A percentile compares a stretch with the other conserved stretches of the same genome.
Evolutionary conservation across 1,139 yeast genomes (phyloP).

Genomic region (Geotrichum armillariae): DNA sequence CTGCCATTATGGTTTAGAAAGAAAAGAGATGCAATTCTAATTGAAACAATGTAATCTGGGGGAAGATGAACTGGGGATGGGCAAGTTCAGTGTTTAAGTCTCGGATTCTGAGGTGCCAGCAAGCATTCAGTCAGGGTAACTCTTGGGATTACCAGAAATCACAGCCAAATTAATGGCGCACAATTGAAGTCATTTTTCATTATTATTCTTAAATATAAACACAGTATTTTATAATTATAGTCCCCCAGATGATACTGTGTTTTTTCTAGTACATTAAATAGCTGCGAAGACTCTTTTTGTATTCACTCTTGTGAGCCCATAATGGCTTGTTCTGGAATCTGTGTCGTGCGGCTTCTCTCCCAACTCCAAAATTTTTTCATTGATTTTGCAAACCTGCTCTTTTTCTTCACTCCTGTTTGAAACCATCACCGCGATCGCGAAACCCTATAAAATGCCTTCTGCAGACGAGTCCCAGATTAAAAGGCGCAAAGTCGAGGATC

Average conservation of each 20-base stretch:
- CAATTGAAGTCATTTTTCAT: too few species aligned
- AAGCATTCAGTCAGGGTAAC: slow-evolving; percentile 3
- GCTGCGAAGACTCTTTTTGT: too few species aligned
- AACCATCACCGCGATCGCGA: slow-evolving; percentile 1
- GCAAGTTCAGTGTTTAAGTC: neutral
- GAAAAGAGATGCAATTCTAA: neutral
- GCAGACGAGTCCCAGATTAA: slow-evolving; percentile 22
- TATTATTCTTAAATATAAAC: too few species aligned
- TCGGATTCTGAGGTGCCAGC: neutral
- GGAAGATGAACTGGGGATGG: neutral
- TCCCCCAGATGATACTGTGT: too few species aligned
- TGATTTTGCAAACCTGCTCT: slow-evolving; percentile 7
- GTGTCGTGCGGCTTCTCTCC: slow-evolving; percentile 9
- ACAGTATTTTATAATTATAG: too few species aligned
- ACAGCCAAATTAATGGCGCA: too few species aligned
- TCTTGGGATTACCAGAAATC: too few species aligned
- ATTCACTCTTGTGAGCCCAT: too few species aligned
- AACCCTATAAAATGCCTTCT: slow-evolving; percentile 14
- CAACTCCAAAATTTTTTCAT: slow-evolving; percentile 12
- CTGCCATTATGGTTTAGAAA: neutral
- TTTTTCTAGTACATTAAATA: too few species aligned
- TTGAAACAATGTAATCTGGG: neutral
- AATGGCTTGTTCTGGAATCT: too few species aligned
- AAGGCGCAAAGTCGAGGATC: slow-evolving; percentile 25
- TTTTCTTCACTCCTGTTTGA: neutral